Base-by-base conservation (phyloP, 257 asterid species). In the Gynochthodes officinalis region DNA sequence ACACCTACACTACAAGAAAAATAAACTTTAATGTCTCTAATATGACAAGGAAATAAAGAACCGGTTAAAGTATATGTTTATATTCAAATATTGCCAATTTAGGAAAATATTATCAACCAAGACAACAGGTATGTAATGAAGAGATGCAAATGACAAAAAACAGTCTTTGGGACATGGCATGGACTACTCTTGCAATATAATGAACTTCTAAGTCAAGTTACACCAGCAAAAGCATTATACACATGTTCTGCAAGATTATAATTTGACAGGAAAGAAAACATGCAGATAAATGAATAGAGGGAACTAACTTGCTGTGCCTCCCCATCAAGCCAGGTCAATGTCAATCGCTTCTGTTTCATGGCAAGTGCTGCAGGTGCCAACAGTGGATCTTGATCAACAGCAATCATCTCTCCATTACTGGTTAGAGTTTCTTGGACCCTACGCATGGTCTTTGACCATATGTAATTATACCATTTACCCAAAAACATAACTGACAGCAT, bases 241-340 rank as follows among this genome's bases (percentile, higher is more conserved):
- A 18, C 54, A 46, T 39, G 21, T 58, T 58, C 70, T 42, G 42
- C 57, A 58, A 61, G 62, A 66, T 69, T 35, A 60, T n/a, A 39
- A 43, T 42, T 57, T 33, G 30, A 55, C 49, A 33, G 43, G 46
- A 71, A 57, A 43, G 30, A 61, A 35, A 44, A 70, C n/a, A n/a
- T n/a, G n/a, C n/a, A 70, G 67, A 72, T 62, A 63, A 37, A 12
- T n/a, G n/a, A 69, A 72, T 32, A 39, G 63, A 77, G 42, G 43
- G 23, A 46, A 73, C 86, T 85, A 73, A 95, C 99, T 18, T 87
- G 81, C 80, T 95, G 99, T 27, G 90, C 87, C 78, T 95, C 99
- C 69, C 99, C 99, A 55, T 95, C 99, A 63, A 95, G 92, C 99
- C 99, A 95, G 64, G 97, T 90, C 79, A 95, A 85, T 1, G 96